These are phyloP conservation scores for Petunia secreta DNA, from an alignment of 257 asterid genomes.

Conservation along the genomic window DNA sequence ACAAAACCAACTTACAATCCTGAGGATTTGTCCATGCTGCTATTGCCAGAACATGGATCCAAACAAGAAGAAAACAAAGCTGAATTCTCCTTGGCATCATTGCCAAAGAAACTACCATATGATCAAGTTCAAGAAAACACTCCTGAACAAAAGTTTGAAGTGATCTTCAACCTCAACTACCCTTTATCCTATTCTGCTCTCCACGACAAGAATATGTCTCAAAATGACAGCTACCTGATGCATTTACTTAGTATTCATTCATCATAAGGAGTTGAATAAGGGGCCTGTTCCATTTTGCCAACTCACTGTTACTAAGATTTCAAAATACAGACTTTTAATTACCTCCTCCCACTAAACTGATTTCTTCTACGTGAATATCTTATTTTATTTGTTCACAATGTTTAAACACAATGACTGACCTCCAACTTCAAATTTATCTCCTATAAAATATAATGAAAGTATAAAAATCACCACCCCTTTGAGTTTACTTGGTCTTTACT, in stretches of 20 bases:
- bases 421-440: slow-evolving; percentile 13
- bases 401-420: slow-evolving; percentile 16
- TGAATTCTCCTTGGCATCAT: slow-evolving; percentile 46
- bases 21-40: slow-evolving; percentile 51
- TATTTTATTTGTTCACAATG: slow-evolving; percentile 16
- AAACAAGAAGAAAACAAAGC: slow-evolving; percentile 44
- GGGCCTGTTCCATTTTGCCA: slow-evolving; percentile 23
- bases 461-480: neutral
- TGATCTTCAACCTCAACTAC: neutral
- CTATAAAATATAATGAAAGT: neutral
- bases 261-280: neutral
- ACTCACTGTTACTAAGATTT: neutral
- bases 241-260: neutral
- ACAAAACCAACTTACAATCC: slow-evolving; percentile 51
- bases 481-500: neutral
- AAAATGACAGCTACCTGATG: neutral
- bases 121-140: slow-evolving; percentile 13
- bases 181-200: neutral
- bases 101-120: slow-evolving; percentile 29
- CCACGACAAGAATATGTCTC: neutral
- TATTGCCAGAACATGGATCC: slow-evolving; percentile 38
- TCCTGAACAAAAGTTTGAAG: neutral
- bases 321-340: neutral
- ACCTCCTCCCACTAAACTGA: neutral
- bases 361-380: neutral